Evolutionary conservation across 1,284 basidiomycete genomes (phyloP).

Genomic region (Cutaneotrichosporon dermatis): DNA sequence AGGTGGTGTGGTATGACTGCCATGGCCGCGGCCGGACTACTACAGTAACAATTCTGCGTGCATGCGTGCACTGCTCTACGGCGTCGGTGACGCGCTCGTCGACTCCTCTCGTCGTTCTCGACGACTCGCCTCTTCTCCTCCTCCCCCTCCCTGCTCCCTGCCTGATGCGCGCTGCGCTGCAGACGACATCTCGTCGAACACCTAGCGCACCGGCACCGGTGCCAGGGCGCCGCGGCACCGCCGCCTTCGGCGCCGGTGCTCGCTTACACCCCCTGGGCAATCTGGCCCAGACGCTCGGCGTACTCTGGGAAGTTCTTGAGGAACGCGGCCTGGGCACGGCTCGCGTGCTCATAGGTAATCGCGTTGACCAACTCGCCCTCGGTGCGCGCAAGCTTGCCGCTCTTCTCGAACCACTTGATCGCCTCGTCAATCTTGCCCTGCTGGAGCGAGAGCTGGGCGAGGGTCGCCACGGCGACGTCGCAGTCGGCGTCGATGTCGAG

Average conservation of each 20-base stretch:
- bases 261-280: slow-evolving; percentile 45
- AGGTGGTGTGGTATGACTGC: too few species aligned
- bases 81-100: too few species aligned
- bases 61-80: too few species aligned
- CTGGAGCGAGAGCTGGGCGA: slow-evolving; percentile 90
- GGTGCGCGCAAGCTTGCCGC: slow-evolving; percentile 80
- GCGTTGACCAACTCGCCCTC: slow-evolving; percentile 87
- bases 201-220: too few species aligned
- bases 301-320: slow-evolving; percentile 74
- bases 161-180: too few species aligned
- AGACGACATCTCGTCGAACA: too few species aligned
- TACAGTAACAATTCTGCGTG: too few species aligned
- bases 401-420: slow-evolving; percentile 79
- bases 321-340: slow-evolving; percentile 74
- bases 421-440: slow-evolving; percentile 85
- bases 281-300: slow-evolving; percentile 53
- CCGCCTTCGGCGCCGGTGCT: background rate
- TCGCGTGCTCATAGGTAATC: slow-evolving; percentile 72
- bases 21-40: too few species aligned
- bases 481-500: slow-evolving; percentile 85
- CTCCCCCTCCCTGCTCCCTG: too few species aligned
- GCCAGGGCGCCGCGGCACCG: too few species aligned
- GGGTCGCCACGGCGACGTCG: slow-evolving; percentile 91
- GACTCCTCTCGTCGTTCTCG: too few species aligned
- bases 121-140: too few species aligned